Percentiles rank a stretch among this genome's conserved stretches.
These are phyloP conservation scores for Xylaria telfairii DNA, from an alignment of 495 filamentous ascomycete species.

Conservation along the genomic window DNA sequence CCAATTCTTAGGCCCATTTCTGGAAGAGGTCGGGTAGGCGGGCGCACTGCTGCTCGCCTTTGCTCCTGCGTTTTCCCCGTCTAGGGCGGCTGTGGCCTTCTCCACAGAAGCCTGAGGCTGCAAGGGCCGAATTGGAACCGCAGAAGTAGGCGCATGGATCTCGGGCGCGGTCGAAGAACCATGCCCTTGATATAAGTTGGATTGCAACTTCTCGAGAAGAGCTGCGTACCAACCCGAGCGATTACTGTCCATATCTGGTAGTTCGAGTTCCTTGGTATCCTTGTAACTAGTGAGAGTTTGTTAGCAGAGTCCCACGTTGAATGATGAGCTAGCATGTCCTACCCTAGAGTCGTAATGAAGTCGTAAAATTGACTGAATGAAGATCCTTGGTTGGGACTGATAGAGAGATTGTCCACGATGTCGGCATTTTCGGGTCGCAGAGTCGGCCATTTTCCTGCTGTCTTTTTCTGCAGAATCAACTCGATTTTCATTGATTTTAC, in stretches of 20 bases:
- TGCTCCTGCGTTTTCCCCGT: conserved; percentile 22
- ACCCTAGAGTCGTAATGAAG: conserved; percentile 29
- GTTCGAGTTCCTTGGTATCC: conserved; percentile 20
- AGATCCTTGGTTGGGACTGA: conserved; percentile 13
- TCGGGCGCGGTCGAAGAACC: neutral
- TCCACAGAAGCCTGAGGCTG: conserved; percentile 34
- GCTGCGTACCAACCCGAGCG: conserved; percentile 30
- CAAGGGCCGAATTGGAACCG: neutral
- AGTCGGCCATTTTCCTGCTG: conserved; percentile 74
- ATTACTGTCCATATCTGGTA: conserved; percentile 24
- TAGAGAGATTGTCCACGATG: conserved; percentile 30
- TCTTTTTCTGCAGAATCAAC: conserved; percentile 72
- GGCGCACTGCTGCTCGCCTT: conserved; percentile 47
- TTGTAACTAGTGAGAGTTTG: conserved; percentile 28
- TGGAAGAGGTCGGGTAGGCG: conserved; percentile 88
- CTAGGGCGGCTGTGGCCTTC: conserved; percentile 35
- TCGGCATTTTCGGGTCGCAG: conserved; percentile 62
- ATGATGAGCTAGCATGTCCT: conserved; percentile 25
- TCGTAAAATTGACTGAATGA: conserved; percentile 29
- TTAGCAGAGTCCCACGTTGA: neutral
- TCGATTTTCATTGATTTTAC: conserved; percentile 87
- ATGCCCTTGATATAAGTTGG: neutral
- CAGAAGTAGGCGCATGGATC: neutral
- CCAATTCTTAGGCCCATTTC: conserved; percentile 87
- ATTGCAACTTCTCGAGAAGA: conserved; percentile 28